phyloP scores from a whole-genome alignment of 352 stramenopile genomes.

The Saprolegnia parasitica region DNA sequence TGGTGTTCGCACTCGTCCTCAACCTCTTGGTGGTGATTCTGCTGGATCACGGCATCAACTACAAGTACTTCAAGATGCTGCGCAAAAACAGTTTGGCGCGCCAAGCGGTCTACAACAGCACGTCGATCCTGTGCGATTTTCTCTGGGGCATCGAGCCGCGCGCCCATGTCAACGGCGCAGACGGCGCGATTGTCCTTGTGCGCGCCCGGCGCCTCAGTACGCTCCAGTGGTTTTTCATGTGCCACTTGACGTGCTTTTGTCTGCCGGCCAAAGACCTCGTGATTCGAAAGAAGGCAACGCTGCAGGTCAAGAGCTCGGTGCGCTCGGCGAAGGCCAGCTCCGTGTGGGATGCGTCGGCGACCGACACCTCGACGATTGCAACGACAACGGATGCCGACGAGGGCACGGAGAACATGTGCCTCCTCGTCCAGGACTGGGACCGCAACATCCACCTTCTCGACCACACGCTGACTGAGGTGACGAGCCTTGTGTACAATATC shows the following conservation, averaged over 20 bases:
- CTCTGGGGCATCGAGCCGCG: no score
- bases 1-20: background rate
- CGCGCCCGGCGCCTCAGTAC: conserved; percentile 10
- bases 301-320: background rate
- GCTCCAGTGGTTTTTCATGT: conserved; percentile 14
- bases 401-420: background rate
- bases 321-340: background rate
- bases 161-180: background rate
- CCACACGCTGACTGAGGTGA: conserved; percentile 16
- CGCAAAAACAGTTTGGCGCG: conserved; percentile 13
- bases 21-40: background rate
- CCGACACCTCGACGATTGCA: no score
- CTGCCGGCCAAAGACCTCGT: conserved; percentile 3
- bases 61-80: conserved; percentile 2
- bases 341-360: background rate
- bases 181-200: background rate
- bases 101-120: conserved; percentile 19
- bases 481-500: conserved; percentile 17
- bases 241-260: conserved; percentile 9
- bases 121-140: conserved; percentile 12
- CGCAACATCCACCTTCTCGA: conserved; percentile 16
- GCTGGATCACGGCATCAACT: conserved; percentile 1
- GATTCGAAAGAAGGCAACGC: background rate
- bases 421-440: background rate
- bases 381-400: background rate